These are phyloP conservation scores for Nigrospora oryzae DNA, from an alignment of 2,329 filamentous ascomycete species.

Conservation along the genomic window DNA sequence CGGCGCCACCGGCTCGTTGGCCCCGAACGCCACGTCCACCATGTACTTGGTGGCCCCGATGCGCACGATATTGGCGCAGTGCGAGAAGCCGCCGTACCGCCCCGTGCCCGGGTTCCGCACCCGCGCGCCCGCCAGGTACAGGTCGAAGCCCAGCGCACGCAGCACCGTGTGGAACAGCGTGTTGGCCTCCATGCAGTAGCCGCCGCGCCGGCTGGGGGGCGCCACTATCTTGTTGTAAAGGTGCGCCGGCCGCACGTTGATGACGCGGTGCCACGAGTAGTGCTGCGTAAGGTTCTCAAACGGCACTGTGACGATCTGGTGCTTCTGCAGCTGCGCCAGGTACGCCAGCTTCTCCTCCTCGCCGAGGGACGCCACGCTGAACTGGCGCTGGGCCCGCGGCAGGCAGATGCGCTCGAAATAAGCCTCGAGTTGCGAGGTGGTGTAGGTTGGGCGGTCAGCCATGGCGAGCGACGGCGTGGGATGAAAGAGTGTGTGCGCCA, in stretches of 20 bases:
- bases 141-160: constrained; percentile 26
- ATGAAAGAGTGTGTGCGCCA: neutral
- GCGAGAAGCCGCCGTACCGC: constrained; percentile 14
- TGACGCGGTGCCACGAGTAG: constrained; percentile 24
- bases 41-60: constrained; percentile 7
- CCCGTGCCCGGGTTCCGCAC: constrained; percentile 8
- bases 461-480: constrained; percentile 2
- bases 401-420: constrained; percentile 13
- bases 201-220: constrained; percentile 22
- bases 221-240: constrained; percentile 29
- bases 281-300: constrained; percentile 38
- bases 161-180: constrained; percentile 34
- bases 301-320: constrained; percentile 32
- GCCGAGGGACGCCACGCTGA: constrained; percentile 2
- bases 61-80: constrained; percentile 17
- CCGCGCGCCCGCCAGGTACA: constrained; percentile 14
- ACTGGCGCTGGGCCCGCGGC: constrained; percentile 5
- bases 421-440: constrained; percentile 6
- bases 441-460: constrained; percentile 11
- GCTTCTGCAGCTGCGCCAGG: constrained; percentile 9
- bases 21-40: constrained; percentile 15
- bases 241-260: constrained; percentile 24
- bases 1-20: constrained; percentile 11
- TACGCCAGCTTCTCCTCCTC: constrained; percentile 4
- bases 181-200: constrained; percentile 37